Evolutionary conservation across 1,284 basidiomycete genomes (phyloP).

Genomic region (Trichosporon ovoides): DNA sequence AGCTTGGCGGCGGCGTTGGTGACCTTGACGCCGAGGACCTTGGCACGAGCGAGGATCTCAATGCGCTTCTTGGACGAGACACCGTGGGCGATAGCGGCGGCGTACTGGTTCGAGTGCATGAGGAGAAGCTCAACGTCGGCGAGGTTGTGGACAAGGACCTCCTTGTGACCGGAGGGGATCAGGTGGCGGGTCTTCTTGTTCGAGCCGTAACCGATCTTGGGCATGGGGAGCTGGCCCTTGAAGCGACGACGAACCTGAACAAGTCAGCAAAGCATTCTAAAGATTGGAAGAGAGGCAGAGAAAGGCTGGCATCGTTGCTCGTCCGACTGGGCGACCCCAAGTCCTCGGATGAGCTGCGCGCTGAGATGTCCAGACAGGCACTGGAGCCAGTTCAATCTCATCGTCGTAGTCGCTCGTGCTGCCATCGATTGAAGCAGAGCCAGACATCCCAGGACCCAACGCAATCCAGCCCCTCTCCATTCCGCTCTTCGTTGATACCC

Average conservation of each 20-base stretch:
- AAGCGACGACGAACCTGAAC: conserved; percentile 69
- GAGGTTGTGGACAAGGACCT: conserved; percentile 86
- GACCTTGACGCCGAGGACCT: conserved; percentile 83
- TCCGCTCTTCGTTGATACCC: conserved; percentile 20
- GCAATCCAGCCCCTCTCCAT: neutral
- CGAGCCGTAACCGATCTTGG: conserved; percentile 63
- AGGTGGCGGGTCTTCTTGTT: conserved; percentile 78
- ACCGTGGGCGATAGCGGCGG: conserved; percentile 95
- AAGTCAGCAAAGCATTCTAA: conserved; percentile 11
- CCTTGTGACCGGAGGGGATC: conserved; percentile 89
- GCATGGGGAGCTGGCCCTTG: conserved; percentile 93
- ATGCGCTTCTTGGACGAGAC: conserved; percentile 96
- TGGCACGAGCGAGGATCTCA: conserved; percentile 82
- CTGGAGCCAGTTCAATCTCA: too few relatives aligned
- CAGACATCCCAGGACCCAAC: neutral
- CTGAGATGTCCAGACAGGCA: too few relatives aligned
- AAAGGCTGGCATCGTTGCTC: neutral
- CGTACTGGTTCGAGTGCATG: conserved; percentile 97
- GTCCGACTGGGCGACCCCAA: neutral
- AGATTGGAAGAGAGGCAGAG: neutral
- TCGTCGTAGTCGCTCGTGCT: too few relatives aligned
- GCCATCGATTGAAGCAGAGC: neutral
- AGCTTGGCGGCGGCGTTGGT: conserved; percentile 92
- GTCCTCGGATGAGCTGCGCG: neutral
- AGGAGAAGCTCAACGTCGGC: conserved; percentile 87